Conservation (phyloP, 768 basidiomycete genomes). For the Tricholoma saponaceum region DNA sequence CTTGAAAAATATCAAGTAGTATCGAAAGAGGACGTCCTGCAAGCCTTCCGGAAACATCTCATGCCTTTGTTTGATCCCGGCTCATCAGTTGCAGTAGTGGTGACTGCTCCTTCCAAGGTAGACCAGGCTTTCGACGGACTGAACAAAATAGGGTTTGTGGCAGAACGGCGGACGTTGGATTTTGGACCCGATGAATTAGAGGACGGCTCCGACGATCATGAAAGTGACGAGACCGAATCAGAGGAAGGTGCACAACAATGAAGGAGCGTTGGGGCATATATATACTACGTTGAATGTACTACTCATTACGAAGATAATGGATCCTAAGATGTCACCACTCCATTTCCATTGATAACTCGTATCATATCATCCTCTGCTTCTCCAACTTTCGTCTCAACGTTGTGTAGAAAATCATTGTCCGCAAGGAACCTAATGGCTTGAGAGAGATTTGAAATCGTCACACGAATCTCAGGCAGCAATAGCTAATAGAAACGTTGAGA, state of each 20-base stretch:
- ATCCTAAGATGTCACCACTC: not conserved
- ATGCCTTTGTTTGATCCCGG: conserved; percentile 79
- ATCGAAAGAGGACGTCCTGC: conserved; percentile 72
- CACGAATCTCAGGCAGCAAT: conserved; percentile 78
- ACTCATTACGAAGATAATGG: conserved; percentile 7
- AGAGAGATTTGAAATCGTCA: conserved; percentile 87
- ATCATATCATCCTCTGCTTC: conserved; percentile 65
- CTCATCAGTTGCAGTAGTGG: conserved; percentile 75
- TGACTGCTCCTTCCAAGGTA: conserved; percentile 78
- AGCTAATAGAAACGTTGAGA: conserved; percentile 41
- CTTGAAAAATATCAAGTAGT: conserved; percentile 78
- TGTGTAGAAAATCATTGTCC: conserved; percentile 80
- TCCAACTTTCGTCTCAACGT: conserved; percentile 79
- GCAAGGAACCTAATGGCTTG: conserved; percentile 90
- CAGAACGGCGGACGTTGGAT: conserved; percentile 68
- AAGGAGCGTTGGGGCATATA: not conserved
- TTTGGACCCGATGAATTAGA: conserved; percentile 51
- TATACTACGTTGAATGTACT: not conserved
- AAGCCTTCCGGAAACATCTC: conserved; percentile 67
- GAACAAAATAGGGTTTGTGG: conserved; percentile 65
- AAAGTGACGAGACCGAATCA: conserved; percentile 27
- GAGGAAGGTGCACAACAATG: conserved; percentile 5
- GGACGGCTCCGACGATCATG: conserved; percentile 26
- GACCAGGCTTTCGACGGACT: conserved; percentile 68
- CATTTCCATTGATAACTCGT: conserved; percentile 41